Conservation (phyloP, 148 eudicot species). For the Camellia japonica region DNA sequence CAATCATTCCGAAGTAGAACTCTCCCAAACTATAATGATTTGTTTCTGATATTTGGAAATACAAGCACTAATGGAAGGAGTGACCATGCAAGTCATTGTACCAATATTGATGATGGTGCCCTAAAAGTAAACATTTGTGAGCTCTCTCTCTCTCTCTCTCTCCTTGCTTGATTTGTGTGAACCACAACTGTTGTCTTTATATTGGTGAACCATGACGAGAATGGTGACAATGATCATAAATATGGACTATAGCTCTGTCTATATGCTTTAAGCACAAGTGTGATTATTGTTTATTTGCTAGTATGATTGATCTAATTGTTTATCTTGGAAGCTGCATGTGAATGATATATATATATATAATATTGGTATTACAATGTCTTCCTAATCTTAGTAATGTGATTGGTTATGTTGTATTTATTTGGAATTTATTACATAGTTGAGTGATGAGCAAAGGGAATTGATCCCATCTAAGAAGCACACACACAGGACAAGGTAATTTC, state of each 20-base stretch:
- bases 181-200: not conserved
- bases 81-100: not conserved
- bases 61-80: not conserved
- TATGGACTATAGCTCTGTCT: not conserved
- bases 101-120: not conserved
- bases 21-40: constrained; percentile 19
- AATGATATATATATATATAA: not conserved
- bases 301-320: not conserved
- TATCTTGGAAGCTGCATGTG: not conserved
- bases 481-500: too few relatives aligned
- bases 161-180: not conserved
- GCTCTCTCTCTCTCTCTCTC: not conserved
- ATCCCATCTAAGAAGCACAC: too few relatives aligned
- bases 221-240: not conserved
- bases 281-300: not conserved
- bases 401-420: not conserved
- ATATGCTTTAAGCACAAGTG: not conserved
- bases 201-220: not conserved
- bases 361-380: not conserved
- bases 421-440: not conserved
- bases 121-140: too few relatives aligned
- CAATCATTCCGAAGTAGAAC: constrained; percentile 2
- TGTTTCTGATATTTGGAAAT: constrained; percentile 15
- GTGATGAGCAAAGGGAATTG: not conserved
- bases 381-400: not conserved